A percentile compares a stretch with the other conserved stretches of the same genome.
These are phyloP conservation scores for Entomortierella chlamydospora DNA, from an alignment of 192 early-diverging fungal species.

Conservation along the genomic window DNA sequence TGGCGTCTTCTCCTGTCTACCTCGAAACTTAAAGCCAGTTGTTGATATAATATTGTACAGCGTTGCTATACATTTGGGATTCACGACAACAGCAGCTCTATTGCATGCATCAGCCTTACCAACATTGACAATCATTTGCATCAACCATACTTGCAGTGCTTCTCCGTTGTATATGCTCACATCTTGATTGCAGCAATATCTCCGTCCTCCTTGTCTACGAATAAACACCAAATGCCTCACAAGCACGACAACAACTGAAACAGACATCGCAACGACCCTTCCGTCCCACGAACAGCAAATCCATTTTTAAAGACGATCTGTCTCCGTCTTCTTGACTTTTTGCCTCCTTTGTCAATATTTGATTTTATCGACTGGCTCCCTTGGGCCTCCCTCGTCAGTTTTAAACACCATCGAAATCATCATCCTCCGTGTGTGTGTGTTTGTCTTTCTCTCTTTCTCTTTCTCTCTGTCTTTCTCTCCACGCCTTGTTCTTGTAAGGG, in stretches of 20 bases:
- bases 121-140: not conserved
- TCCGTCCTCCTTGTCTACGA: not conserved
- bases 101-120: not conserved
- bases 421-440: not conserved
- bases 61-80: too few relatives aligned
- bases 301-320: slow-evolving; percentile 4
- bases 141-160: not conserved
- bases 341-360: not conserved
- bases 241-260: not conserved
- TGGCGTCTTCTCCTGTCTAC: not conserved
- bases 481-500: not conserved
- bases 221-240: not conserved
- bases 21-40: too few relatives aligned
- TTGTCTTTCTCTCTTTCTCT: not conserved
- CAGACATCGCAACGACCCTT: not conserved
- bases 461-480: not conserved
- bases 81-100: not conserved
- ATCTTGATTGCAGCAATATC: not conserved
- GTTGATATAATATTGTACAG: too few relatives aligned
- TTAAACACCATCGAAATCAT: not conserved
- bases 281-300: not conserved
- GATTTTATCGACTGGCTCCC: not conserved
- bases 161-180: not conserved
- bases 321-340: slow-evolving; percentile 8
- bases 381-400: not conserved